phyloP scores from a whole-genome alignment of 495 filamentous ascomycete genomes.

The Penicillium verhagenii region DNA sequence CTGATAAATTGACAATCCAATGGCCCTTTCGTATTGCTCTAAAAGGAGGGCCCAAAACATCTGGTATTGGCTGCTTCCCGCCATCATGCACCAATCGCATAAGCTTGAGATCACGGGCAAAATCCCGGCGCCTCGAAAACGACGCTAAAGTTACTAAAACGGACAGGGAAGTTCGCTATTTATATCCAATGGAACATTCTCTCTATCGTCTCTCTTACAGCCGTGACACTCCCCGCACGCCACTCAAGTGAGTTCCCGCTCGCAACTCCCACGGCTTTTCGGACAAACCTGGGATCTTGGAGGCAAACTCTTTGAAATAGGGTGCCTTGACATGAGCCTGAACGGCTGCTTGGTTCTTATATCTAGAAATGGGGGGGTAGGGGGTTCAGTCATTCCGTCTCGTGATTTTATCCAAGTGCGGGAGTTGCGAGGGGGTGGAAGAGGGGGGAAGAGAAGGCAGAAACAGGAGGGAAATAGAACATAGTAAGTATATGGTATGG shows the following conservation, averaged over 20 bases:
- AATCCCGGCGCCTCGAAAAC: not conserved
- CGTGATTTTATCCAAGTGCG: not conserved
- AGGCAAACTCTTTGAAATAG: conserved; percentile 29
- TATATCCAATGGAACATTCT: conserved; percentile 5
- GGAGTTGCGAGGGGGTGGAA: no score
- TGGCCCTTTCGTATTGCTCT: not conserved
- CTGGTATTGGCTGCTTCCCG: not conserved
- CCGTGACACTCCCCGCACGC: conserved; percentile 24
- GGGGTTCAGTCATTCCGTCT: not conserved
- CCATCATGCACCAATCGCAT: conserved; percentile 26
- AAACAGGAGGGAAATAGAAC: no score
- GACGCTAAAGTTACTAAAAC: not conserved
- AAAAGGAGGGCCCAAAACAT: no score
- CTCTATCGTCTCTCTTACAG: conserved; percentile 14
- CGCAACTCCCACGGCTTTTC: conserved; percentile 29
- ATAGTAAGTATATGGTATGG: no score
- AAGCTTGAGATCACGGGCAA: conserved; percentile 16
- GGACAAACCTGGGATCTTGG: conserved; percentile 20
- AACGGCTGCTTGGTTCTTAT: conserved; percentile 31
- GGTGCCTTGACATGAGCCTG: conserved; percentile 24
- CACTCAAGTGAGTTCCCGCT: conserved; percentile 22
- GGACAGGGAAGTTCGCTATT: conserved; percentile 5
- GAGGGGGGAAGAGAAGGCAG: no score
- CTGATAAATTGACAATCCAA: no score
- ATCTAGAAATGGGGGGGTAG: conserved; percentile 18